Percentiles rank a stretch among this genome's conserved stretches.
Conservation (phyloP, 2,329 filamentous ascomycete species). For the Alternaria brassicae region DNA sequence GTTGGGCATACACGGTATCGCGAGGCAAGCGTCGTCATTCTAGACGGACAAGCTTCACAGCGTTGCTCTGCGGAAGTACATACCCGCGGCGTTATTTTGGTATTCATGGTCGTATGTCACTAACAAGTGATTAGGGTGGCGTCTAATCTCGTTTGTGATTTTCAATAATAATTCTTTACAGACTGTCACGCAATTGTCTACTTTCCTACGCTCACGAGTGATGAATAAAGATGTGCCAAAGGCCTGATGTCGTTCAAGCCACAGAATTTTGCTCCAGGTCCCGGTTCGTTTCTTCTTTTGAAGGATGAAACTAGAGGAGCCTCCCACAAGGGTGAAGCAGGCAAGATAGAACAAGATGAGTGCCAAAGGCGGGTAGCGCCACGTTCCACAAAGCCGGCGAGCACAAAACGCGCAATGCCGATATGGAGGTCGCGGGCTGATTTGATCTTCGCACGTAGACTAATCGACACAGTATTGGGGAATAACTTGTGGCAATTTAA, state of each 20-base stretch:
- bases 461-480: constrained; percentile 87
- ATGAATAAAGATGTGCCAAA: constrained; percentile 33
- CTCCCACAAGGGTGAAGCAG: constrained; percentile 20
- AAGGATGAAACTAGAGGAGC: neutral
- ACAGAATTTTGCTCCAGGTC: constrained; percentile 24
- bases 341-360: constrained; percentile 28
- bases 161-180: neutral
- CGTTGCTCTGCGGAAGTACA: constrained; percentile 3
- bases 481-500: constrained; percentile 87
- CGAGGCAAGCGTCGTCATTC: neutral
- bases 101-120: neutral
- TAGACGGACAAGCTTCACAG: constrained; percentile 12
- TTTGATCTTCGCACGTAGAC: constrained; percentile 89
- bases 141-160: neutral
- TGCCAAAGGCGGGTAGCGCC: constrained; percentile 36
- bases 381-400: constrained; percentile 36
- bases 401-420: constrained; percentile 46
- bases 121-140: neutral
- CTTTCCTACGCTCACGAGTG: neutral
- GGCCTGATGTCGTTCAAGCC: constrained; percentile 33
- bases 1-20: neutral
- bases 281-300: neutral
- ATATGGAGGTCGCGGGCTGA: constrained; percentile 38
- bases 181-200: neutral
- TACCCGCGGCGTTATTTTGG: constrained; percentile 3